Percentiles rank a stretch among this genome's conserved stretches.
phyloP scores from a whole-genome alignment of 2,329 filamentous ascomycete species.

The Alternaria sp. region DNA sequence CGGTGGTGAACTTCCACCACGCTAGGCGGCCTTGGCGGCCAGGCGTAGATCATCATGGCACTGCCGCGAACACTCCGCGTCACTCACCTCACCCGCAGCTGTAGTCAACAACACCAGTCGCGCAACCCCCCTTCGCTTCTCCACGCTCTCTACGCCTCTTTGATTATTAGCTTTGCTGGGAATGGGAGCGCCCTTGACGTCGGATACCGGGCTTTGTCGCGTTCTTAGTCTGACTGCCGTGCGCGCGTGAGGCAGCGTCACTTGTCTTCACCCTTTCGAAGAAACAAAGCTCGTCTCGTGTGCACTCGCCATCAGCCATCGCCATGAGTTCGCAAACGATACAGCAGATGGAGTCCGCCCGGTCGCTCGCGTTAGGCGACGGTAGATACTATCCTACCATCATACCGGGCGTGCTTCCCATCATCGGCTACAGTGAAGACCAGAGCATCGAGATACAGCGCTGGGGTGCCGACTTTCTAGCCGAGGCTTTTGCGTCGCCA shows the following conservation, averaged over 20 bases:
- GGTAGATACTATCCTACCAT: conserved; percentile 89
- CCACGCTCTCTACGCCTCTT: conserved; percentile 29
- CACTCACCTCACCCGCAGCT: conserved; percentile 17
- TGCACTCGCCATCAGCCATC: conserved; percentile 19
- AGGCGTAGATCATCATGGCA: conserved; percentile 17
- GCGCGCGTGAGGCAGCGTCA: conserved; percentile 41
- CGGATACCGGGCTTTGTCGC: conserved; percentile 38
- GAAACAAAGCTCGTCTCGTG: conserved; percentile 31
- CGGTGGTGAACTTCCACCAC: conserved; percentile 28
- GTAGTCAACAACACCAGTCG: conserved; percentile 28
- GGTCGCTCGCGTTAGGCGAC: conserved; percentile 86
- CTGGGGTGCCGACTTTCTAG: conserved; percentile 96
- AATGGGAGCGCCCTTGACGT: conserved; percentile 33
- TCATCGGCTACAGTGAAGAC: conserved; percentile 76
- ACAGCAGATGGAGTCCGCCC: conserved; percentile 85
- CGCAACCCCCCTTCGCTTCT: conserved; percentile 26
- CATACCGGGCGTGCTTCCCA: conserved; percentile 89
- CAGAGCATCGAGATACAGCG: conserved; percentile 75
- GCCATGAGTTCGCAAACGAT: conserved; percentile 53
- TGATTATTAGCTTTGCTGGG: conserved; percentile 32
- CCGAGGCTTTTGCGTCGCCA: conserved; percentile 95
- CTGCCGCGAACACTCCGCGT: conserved; percentile 10
- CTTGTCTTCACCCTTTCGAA: conserved; percentile 22
- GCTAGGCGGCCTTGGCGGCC: conserved; percentile 20
- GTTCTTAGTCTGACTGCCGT: conserved; percentile 35